These are phyloP conservation scores for Gonapodya prolifera DNA, from an alignment of 192 early-diverging fungal genomes.

Conservation along the genomic window DNA sequence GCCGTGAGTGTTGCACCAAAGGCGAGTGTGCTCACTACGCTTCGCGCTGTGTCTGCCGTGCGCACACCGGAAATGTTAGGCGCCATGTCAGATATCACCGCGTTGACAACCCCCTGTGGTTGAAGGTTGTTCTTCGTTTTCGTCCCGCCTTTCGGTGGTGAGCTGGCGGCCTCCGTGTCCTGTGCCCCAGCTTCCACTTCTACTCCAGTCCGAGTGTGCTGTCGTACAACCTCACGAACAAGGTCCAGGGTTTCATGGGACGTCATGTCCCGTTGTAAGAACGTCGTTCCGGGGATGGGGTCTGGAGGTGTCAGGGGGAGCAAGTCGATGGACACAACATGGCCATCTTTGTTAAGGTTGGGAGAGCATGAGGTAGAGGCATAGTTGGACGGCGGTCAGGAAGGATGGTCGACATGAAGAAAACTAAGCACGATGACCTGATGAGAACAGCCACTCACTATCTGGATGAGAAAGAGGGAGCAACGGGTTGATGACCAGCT, in stretches of 20 bases:
- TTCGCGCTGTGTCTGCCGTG: not conserved
- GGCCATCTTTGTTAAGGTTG: slow-evolving; percentile 1
- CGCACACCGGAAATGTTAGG: not conserved
- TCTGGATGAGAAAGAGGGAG: not conserved
- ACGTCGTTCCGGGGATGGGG: not conserved
- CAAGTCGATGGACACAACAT: not conserved
- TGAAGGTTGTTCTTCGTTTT: not conserved
- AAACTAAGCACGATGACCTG: not conserved
- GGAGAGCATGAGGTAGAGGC: too few relatives aligned
- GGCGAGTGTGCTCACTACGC: not conserved
- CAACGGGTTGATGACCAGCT: not conserved
- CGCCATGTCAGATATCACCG: slow-evolving; percentile 5
- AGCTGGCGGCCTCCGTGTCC: not conserved
- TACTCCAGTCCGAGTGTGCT: not conserved
- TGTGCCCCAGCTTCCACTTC: not conserved
- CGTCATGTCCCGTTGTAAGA: not conserved
- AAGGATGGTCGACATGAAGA: not conserved
- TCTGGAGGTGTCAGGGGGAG: not conserved
- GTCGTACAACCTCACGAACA: not conserved
- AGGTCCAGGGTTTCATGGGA: not conserved
- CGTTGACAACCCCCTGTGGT: not conserved
- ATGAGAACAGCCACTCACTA: not conserved
- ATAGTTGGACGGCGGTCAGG: too few relatives aligned
- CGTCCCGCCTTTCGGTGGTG: not conserved
- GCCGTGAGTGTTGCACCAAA: too few relatives aligned